Evolutionary conservation across 2,329 filamentous ascomycete species (phyloP).

Genomic region (Penicillium glabrum): DNA sequence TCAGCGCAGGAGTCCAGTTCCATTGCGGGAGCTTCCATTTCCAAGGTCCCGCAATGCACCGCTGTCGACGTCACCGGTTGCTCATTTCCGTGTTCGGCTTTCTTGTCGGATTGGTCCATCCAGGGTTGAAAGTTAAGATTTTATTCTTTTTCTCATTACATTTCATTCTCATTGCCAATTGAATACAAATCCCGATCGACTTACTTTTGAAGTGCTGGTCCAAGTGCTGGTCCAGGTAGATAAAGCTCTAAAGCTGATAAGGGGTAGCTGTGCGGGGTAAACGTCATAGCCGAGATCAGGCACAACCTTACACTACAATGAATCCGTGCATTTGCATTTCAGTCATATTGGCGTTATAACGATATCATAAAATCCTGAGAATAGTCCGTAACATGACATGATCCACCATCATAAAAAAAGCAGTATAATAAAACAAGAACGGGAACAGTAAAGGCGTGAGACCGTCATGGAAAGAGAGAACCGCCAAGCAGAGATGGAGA

Average conservation of each 20-base stretch:
- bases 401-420: conserved; percentile 10
- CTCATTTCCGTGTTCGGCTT: conserved; percentile 19
- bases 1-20: neutral
- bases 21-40: neutral
- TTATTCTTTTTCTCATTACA: no score
- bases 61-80: conserved; percentile 26
- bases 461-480: neutral
- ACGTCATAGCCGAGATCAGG: conserved; percentile 5
- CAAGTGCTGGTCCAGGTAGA: no score
- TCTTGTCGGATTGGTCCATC: neutral
- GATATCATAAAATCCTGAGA: conserved; percentile 8
- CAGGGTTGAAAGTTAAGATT: neutral
- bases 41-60: conserved; percentile 3
- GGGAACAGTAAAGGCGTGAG: conserved; percentile 9
- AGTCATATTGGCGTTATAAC: conserved; percentile 16
- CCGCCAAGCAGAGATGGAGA: conserved; percentile 10
- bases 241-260: neutral
- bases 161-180: neutral
- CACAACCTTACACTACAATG: neutral
- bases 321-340: conserved; percentile 10
- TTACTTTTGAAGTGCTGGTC: no score
- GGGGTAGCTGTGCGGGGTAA: conserved; percentile 19
- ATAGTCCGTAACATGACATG: conserved; percentile 14
- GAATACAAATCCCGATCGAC: no score
- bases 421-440: conserved; percentile 26